A percentile compares a stretch with the other conserved stretches of the same genome.
These are phyloP conservation scores for Sugiyamaella floridensis DNA, from an alignment of 805 yeast genomes.

Conservation along the genomic window DNA sequence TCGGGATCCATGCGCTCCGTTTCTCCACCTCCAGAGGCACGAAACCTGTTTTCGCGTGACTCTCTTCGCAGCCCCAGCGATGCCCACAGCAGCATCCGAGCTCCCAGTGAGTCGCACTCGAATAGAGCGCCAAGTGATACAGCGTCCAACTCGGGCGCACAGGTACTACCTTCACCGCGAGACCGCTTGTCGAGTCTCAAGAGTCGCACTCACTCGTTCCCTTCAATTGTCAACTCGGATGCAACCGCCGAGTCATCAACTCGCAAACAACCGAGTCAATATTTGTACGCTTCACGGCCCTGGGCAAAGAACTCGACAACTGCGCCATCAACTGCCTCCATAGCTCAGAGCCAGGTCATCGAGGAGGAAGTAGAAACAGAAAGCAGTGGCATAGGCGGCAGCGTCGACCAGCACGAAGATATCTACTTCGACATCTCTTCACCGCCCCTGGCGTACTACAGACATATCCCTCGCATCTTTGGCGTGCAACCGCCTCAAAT, in stretches of 20 bases:
- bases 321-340: background rate
- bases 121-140: background rate
- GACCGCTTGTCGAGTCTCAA: constrained; percentile 2
- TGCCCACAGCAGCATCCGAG: background rate
- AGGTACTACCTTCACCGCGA: background rate
- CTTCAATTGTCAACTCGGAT: background rate
- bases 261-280: background rate
- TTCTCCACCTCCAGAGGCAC: background rate
- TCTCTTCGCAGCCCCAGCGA: background rate
- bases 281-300: background rate
- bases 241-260: background rate
- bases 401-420: constrained; percentile 3
- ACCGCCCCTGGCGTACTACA: constrained; percentile 15
- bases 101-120: background rate
- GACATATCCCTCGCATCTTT: constrained; percentile 20
- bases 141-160: background rate
- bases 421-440: constrained; percentile 8
- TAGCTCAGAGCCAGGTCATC: constrained; percentile 1
- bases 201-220: background rate
- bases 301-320: background rate
- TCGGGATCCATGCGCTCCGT: background rate
- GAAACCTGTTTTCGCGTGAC: background rate
- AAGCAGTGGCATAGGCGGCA: background rate
- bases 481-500: constrained; percentile 22
- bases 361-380: background rate